phyloP scores from a whole-genome alignment of 2,329 filamentous ascomycete genomes.

The Juglanconis oblonga region DNA sequence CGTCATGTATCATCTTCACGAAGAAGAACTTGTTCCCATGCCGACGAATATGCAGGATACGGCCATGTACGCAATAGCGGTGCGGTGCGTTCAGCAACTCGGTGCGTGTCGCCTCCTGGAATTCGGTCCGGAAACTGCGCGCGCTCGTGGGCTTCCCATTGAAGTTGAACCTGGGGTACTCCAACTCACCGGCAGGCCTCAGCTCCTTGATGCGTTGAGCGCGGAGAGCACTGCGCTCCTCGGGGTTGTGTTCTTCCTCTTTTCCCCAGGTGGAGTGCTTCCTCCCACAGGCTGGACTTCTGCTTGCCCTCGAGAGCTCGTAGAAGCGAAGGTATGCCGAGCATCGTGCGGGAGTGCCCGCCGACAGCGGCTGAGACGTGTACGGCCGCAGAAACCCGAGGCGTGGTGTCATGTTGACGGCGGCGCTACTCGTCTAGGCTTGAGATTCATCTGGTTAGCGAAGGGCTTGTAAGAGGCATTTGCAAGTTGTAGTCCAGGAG shows the following conservation, averaged over 20 bases:
- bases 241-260: slow-evolving; percentile 9
- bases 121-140: slow-evolving; percentile 35
- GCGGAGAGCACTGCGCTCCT: slow-evolving; percentile 19
- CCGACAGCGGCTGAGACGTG: slow-evolving; percentile 39
- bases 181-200: slow-evolving; percentile 42
- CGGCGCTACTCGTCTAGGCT: neutral
- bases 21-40: slow-evolving; percentile 80
- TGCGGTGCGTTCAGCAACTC: neutral
- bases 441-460: slow-evolving; percentile 24
- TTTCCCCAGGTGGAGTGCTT: slow-evolving; percentile 12
- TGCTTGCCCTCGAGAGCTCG: slow-evolving; percentile 31
- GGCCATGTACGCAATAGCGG: slow-evolving; percentile 38
- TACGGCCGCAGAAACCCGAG: slow-evolving; percentile 57
- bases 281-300: neutral
- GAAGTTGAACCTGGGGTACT: slow-evolving; percentile 52
- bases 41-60: slow-evolving; percentile 68
- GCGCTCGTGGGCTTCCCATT: slow-evolving; percentile 34
- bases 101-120: slow-evolving; percentile 19
- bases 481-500: neutral
- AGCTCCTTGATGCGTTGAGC: slow-evolving; percentile 50
- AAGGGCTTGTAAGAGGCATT: neutral
- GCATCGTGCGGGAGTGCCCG: slow-evolving; percentile 26
- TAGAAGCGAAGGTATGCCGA: slow-evolving; percentile 49
- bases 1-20: slow-evolving; percentile 73
- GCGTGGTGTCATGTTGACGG: slow-evolving; percentile 43